Evolutionary conservation across 2,329 filamentous ascomycete genomes (phyloP).

Genomic region (Trichoderma simmonsii): DNA sequence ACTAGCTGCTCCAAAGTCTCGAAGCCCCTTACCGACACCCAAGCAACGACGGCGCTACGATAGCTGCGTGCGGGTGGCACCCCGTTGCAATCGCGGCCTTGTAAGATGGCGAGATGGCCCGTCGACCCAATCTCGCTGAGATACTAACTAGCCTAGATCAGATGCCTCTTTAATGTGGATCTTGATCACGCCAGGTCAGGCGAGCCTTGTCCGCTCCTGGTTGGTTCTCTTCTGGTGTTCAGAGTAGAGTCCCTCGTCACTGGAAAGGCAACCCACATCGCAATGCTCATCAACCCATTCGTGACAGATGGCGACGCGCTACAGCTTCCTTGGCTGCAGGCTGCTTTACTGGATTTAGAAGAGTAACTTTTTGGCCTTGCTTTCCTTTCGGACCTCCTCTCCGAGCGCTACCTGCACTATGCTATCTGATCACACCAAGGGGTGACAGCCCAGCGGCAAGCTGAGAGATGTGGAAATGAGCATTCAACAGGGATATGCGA

Average conservation of each 20-base stretch:
- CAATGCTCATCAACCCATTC: neutral
- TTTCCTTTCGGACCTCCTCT: neutral
- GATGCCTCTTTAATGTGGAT: conserved; percentile 22
- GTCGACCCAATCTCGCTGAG: conserved; percentile 24
- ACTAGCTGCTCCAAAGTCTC: neutral
- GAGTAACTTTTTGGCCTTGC: neutral
- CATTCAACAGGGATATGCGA: neutral
- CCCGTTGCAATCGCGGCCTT: conserved; percentile 16
- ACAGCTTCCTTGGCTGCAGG: neutral
- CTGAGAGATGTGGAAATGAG: neutral
- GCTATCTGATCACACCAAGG: neutral
- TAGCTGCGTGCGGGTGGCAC: conserved; percentile 16
- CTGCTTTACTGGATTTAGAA: neutral
- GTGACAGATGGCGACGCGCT: neutral
- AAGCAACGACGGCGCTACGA: conserved; percentile 13
- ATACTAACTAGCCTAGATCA: conserved; percentile 19
- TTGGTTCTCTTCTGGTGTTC: neutral
- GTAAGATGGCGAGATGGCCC: conserved; percentile 18
- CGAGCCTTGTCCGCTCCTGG: conserved; percentile 8
- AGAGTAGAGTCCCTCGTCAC: neutral
- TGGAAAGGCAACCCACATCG: neutral
- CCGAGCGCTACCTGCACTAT: neutral
- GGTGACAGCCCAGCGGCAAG: neutral
- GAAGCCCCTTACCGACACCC: neutral
- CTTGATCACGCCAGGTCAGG: conserved; percentile 23